These are phyloP conservation scores for Russula emetica DNA, from an alignment of 768 basidiomycete species.

Conservation along the genomic window DNA sequence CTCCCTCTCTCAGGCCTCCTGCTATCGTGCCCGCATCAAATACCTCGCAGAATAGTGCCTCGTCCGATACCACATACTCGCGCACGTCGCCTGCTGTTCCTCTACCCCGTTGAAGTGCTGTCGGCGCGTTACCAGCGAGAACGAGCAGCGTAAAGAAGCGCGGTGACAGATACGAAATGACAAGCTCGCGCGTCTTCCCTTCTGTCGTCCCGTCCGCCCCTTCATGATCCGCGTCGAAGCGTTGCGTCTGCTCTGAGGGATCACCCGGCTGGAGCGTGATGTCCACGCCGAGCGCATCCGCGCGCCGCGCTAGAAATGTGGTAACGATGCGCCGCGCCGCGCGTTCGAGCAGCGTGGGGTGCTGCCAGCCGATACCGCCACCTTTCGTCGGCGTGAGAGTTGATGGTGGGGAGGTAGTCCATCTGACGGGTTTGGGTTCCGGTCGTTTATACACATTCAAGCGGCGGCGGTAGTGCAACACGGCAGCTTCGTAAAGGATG, in stretches of 20 bases:
- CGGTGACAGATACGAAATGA: slow-evolving; percentile 43
- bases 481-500: not conserved
- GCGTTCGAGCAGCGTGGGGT: slow-evolving; percentile 2
- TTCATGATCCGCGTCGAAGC: not conserved
- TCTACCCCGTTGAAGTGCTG: not conserved
- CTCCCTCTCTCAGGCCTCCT: not conserved
- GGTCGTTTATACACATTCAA: slow-evolving; percentile 4
- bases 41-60: slow-evolving; percentile 2
- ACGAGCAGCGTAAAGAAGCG: slow-evolving; percentile 41
- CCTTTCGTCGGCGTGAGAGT: not conserved
- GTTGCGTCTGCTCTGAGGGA: slow-evolving; percentile 8
- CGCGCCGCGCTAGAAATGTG: slow-evolving; percentile 40
- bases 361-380: slow-evolving; percentile 6
- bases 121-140: not conserved
- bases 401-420: not conserved
- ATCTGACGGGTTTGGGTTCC: slow-evolving; percentile 3
- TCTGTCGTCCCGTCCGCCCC: not conserved
- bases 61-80: slow-evolving; percentile 7
- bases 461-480: slow-evolving; percentile 2
- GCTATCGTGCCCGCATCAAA: not conserved
- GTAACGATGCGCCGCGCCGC: not conserved
- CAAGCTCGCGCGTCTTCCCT: not conserved
- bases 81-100: not conserved
- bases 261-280: slow-evolving; percentile 41
- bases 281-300: slow-evolving; percentile 34